Conservation (phyloP, 148 eudicot species). For the Rhododendron ferrugineum region DNA sequence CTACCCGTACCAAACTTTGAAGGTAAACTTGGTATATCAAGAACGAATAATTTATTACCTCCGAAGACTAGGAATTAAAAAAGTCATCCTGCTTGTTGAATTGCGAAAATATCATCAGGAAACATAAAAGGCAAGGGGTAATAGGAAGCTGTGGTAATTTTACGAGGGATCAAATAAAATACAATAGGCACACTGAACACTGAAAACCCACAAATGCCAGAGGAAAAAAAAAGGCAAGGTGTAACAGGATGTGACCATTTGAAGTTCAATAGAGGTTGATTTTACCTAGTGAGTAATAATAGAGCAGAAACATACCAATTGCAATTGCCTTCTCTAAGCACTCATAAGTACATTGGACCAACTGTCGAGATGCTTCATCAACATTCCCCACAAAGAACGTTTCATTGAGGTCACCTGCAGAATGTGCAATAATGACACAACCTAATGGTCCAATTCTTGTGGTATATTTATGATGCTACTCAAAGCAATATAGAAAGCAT, state of each 20-base stretch:
- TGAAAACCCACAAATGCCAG: not conserved
- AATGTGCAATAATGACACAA: constrained; percentile 11
- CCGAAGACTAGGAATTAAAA: not conserved
- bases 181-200: not conserved
- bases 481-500: not conserved
- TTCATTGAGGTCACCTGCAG: constrained; percentile 94
- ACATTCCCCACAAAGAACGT: constrained; percentile 97
- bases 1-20: not conserved
- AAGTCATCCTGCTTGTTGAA: not conserved
- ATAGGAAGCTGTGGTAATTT: not conserved
- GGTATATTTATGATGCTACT: not conserved
- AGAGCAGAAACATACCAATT: constrained; percentile 44
- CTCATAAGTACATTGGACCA: constrained; percentile 89
- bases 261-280: constrained; percentile 5
- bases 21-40: not conserved
- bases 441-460: not conserved
- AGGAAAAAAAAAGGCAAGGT: not conserved
- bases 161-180: not conserved
- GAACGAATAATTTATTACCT: not conserved
- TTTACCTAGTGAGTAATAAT: not conserved
- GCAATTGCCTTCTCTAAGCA: constrained; percentile 98
- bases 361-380: constrained; percentile 71
- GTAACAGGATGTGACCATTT: not conserved
- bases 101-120: not conserved
- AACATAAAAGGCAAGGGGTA: not conserved